Conservation (phyloP, 1,139 yeast genomes). For the Pichia norvegensis region DNA sequence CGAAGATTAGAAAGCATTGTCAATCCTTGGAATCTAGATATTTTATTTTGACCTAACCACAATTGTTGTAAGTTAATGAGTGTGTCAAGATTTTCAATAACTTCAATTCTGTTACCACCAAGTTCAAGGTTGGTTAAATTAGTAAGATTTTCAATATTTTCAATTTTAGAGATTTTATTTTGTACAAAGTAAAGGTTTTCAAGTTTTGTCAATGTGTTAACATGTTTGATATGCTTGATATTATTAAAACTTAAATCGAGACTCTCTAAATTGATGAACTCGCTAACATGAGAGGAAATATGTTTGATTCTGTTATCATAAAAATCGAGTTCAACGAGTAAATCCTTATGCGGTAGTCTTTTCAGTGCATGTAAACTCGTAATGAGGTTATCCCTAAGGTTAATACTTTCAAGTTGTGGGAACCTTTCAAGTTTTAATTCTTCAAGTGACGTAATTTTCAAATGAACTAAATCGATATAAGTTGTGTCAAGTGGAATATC, state of each 20-base stretch:
- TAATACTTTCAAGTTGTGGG: slow-evolving; percentile 48
- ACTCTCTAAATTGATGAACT: slow-evolving; percentile 47
- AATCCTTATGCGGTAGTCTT: slow-evolving; percentile 41
- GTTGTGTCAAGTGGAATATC: slow-evolving; percentile 58
- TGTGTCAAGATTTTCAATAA: slow-evolving; percentile 50
- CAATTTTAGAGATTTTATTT: slow-evolving; percentile 71
- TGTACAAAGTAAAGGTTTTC: slow-evolving; percentile 79
- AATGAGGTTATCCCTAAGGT: slow-evolving; percentile 79
- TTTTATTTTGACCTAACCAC: slow-evolving; percentile 91
- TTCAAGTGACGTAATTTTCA: slow-evolving; percentile 62
- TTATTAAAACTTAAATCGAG: slow-evolving; percentile 88
- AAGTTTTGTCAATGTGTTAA: slow-evolving; percentile 55
- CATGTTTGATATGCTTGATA: slow-evolving; percentile 77
- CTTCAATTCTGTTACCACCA: slow-evolving; percentile 79
- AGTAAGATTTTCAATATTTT: slow-evolving; percentile 51
- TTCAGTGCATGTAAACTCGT: slow-evolving; percentile 67
- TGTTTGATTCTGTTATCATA: slow-evolving; percentile 91
- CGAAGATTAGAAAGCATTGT: slow-evolving; percentile 53
- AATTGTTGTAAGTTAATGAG: slow-evolving; percentile 59
- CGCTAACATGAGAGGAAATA: slow-evolving; percentile 61
- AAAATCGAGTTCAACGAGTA: slow-evolving; percentile 71
- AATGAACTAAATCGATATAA: slow-evolving; percentile 68
- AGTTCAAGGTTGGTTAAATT: slow-evolving; percentile 71
- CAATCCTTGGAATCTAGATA: slow-evolving; percentile 58
- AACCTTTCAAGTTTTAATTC: slow-evolving; percentile 59